These are phyloP conservation scores for Candida methanosorbosa DNA, from an alignment of 805 yeast genomes.

Conservation along the genomic window DNA sequence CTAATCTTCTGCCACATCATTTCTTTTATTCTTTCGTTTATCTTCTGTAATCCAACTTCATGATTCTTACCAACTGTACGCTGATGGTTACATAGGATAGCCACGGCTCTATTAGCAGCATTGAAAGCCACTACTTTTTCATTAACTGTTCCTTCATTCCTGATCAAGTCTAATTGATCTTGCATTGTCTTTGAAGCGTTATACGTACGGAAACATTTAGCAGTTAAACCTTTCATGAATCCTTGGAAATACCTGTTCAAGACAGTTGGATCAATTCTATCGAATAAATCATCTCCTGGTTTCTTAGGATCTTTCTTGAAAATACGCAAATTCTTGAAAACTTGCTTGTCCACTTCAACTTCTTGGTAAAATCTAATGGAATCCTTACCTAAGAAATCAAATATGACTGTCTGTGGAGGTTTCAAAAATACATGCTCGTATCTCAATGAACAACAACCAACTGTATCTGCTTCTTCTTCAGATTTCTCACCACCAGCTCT, in stretches of 20 bases:
- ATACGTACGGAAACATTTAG: constrained; percentile 95
- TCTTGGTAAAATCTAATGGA: constrained; percentile 88
- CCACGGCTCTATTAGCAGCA: constrained; percentile 94
- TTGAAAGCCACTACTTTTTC: constrained; percentile 84
- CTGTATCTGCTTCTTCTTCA: constrained; percentile 97
- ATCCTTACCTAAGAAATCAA: constrained; percentile 94
- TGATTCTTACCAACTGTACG: constrained; percentile 84
- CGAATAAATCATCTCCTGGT: constrained; percentile 90
- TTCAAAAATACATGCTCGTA: constrained; percentile 80
- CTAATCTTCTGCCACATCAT: constrained; percentile 79
- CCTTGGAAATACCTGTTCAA: constrained; percentile 81
- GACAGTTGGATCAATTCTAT: constrained; percentile 75
- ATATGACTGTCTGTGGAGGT: constrained; percentile 79
- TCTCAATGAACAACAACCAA: constrained; percentile 92
- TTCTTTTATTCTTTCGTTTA: constrained; percentile 69
- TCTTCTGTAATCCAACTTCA: constrained; percentile 71
- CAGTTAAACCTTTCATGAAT: constrained; percentile 89
- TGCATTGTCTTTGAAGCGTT: constrained; percentile 97
- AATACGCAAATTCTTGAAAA: constrained; percentile 77
- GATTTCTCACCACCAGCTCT: constrained; percentile 98
- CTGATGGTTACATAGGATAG: constrained; percentile 95
- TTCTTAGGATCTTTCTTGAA: constrained; percentile 85
- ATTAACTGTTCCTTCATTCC: constrained; percentile 79
- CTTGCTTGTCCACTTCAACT: constrained; percentile 87
- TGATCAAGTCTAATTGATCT: constrained; percentile 77